phyloP scores from a whole-genome alignment of 2,329 filamentous ascomycete genomes.

The Aspergillus calidoustus region DNA sequence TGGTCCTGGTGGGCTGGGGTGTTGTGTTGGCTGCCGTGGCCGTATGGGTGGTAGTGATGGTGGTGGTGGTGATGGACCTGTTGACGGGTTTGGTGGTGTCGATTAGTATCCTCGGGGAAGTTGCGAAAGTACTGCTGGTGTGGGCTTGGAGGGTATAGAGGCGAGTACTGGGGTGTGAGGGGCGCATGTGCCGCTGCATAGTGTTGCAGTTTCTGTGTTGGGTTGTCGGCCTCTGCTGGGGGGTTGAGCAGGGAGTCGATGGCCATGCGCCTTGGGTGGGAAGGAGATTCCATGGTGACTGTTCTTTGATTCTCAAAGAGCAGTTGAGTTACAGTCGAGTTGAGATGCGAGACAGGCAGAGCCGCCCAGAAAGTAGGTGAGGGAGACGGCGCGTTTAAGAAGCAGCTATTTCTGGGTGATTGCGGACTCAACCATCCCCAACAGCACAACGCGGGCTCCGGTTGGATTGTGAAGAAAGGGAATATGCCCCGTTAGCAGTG shows the following conservation, averaged over 20 bases:
- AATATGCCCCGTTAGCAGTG: slow-evolving; percentile 24
- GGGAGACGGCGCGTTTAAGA: slow-evolving; percentile 15
- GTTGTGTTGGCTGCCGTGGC: slow-evolving; percentile 15
- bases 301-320: neutral
- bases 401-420: slow-evolving; percentile 14
- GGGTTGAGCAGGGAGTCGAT: slow-evolving; percentile 42
- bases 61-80: slow-evolving; percentile 2
- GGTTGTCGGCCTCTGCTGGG: slow-evolving; percentile 27
- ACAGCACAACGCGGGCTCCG: slow-evolving; percentile 25
- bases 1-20: slow-evolving; percentile 8
- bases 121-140: slow-evolving; percentile 33
- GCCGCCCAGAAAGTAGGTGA: slow-evolving; percentile 7
- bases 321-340: neutral
- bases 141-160: slow-evolving; percentile 37
- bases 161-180: slow-evolving; percentile 31
- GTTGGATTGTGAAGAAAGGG: slow-evolving; percentile 26
- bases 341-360: neutral
- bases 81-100: neutral
- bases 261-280: slow-evolving; percentile 38
- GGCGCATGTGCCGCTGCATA: slow-evolving; percentile 15
- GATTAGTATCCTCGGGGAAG: slow-evolving; percentile 17
- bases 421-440: slow-evolving; percentile 23
- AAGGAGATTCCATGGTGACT: slow-evolving; percentile 26
- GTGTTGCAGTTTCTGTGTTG: slow-evolving; percentile 20
- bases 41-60: slow-evolving; percentile 3